Conservation (phyloP, 2,329 filamentous ascomycete genomes). For the Xylaria polymorpha region DNA sequence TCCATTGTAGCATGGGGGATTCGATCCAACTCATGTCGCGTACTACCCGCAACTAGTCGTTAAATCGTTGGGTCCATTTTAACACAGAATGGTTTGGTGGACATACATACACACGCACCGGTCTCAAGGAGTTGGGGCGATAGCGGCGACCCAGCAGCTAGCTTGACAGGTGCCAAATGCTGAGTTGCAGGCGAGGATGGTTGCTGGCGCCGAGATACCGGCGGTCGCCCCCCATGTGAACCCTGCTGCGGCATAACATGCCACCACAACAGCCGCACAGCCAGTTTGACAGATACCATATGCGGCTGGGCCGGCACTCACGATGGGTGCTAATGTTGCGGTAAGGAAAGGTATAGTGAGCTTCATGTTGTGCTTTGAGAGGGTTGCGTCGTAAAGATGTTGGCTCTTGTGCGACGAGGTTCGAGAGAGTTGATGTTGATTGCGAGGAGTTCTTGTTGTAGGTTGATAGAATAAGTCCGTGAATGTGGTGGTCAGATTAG, state of each 20-base stretch:
- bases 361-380: constrained; percentile 21
- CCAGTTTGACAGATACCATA: constrained; percentile 36
- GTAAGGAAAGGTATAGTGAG: neutral
- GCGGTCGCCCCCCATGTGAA: constrained; percentile 32
- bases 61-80: neutral
- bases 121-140: constrained; percentile 25
- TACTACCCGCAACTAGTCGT: neutral
- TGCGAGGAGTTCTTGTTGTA: neutral
- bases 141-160: constrained; percentile 25
- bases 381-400: neutral
- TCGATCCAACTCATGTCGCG: neutral
- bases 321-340: neutral
- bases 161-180: constrained; percentile 34
- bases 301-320: constrained; percentile 27
- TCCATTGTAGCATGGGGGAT: neutral
- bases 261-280: constrained; percentile 28
- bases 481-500: neutral
- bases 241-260: constrained; percentile 33
- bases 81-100: neutral
- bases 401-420: neutral
- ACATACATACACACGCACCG: constrained; percentile 2
- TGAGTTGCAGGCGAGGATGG: constrained; percentile 29
- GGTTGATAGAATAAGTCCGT: neutral
- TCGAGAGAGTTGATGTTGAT: neutral
- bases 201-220: constrained; percentile 20